Base-by-base conservation (phyloP, 768 basidiomycete species). In the Suillus placidus region DNA sequence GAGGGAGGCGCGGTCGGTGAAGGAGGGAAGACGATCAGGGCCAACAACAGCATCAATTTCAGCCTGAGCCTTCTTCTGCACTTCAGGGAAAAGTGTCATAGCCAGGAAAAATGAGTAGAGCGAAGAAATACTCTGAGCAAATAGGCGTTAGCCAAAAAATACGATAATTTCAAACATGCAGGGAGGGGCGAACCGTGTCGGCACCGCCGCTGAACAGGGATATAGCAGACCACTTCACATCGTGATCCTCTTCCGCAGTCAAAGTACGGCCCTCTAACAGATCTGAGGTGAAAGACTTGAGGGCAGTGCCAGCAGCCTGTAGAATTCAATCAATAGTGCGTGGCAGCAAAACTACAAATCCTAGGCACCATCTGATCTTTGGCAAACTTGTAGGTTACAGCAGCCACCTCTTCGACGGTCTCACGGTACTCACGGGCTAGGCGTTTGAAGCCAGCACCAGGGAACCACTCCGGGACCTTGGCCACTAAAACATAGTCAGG, bases 331-430 rank as follows among this genome's bases (percentile, higher is more conserved):
- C 16, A 49, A 6, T 13, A 56, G 64, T 3, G 3, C 4, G 32
- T 2, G 9, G 5, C 18, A 37, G 55, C 1, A 12, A 40, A 6
- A 49, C 30, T 45, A 6, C 4, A 35, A n/a, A n/a, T 23, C 0
- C 0, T 18, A 64, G 26, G 30, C 26, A 86, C 87, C 73, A 87
- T 82, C 66, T 84, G 81, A 23, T 82, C 69, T 45, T 80, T 78
- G 6, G 82, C 82, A 58, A 77, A 83, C 8, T 76, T 70, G 54
- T 78, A 85, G 0, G 88, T 87, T 7, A 72, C 73, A 26, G 81
- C 77, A 5, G 82, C 73, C 74, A 84, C 80, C 9, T 78, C 73
- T 3, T 73, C 68, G 2, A 82, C 74, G 2, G 78, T 3, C 3
- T 35, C 30, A 4, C 55, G 54, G 68, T 76, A 76, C 49, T 62